phyloP scores from a whole-genome alignment of 208 protist genomes.

The Leishmania guyanensis region DNA sequence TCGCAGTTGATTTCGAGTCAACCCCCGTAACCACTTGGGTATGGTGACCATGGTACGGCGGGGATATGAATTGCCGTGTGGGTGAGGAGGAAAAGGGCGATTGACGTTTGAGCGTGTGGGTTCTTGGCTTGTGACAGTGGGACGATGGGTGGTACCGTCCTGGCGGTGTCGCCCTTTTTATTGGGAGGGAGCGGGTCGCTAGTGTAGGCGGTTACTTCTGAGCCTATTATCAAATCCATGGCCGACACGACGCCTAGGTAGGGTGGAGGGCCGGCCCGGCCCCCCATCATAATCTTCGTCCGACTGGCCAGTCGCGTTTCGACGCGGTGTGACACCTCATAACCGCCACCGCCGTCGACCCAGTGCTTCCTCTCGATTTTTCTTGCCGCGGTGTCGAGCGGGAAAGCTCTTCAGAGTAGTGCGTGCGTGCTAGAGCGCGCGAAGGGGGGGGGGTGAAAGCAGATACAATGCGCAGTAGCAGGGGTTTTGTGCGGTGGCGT shows the following conservation, averaged over 20 bases:
- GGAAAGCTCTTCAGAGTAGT: not conserved
- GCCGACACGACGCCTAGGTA: not conserved
- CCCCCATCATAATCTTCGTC: not conserved
- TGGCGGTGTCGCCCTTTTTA: conserved; percentile 10
- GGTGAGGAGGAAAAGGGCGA: too few species aligned
- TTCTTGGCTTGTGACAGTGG: too few species aligned
- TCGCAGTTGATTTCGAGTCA: conserved; percentile 90
- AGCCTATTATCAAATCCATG: not conserved
- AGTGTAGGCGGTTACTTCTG: conserved; percentile 33
- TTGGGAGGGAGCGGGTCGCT: conserved; percentile 12
- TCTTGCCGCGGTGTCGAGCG: not conserved
- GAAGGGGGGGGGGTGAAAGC: not conserved
- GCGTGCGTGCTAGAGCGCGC: not conserved
- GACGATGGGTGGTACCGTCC: not conserved
- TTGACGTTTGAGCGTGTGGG: too few species aligned
- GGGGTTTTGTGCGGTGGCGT: not conserved
- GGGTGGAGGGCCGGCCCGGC: not conserved
- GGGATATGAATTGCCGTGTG: not conserved
- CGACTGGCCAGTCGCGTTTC: conserved; percentile 6
- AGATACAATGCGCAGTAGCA: not conserved
- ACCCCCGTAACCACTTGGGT: conserved; percentile 91
- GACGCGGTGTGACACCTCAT: conserved; percentile 14
- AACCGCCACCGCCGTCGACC: conserved; percentile 30
- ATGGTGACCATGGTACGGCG: conserved; percentile 41
- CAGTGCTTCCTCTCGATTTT: conserved; percentile 8